Conservation (phyloP, 768 basidiomycete genomes). For the Lanmaoa pseudosensibilis region DNA sequence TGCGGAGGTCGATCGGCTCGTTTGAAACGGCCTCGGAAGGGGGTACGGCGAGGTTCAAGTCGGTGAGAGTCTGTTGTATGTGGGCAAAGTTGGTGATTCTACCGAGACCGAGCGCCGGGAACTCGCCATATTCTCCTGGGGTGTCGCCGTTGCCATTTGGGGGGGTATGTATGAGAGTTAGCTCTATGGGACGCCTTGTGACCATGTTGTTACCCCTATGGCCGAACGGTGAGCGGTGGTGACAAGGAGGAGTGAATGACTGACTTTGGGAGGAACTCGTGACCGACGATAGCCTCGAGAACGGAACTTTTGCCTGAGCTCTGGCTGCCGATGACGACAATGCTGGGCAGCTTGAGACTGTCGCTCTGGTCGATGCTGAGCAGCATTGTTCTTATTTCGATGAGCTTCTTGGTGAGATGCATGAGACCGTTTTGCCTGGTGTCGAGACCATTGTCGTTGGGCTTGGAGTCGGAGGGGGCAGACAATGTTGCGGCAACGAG, state of each 20-base stretch:
- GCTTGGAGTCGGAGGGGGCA: slow-evolving; percentile 57
- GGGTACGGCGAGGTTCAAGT: slow-evolving; percentile 93
- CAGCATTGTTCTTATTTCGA: slow-evolving; percentile 94
- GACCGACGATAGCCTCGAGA: slow-evolving; percentile 94
- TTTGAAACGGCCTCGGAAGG: slow-evolving; percentile 88
- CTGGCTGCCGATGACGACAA: slow-evolving; percentile 98
- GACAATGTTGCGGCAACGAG: slow-evolving; percentile 78
- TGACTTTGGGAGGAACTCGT: slow-evolving; percentile 97
- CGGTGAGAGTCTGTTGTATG: slow-evolving; percentile 90
- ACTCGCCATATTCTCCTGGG: slow-evolving; percentile 86
- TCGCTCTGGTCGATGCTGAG: slow-evolving; percentile 96
- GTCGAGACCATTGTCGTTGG: slow-evolving; percentile 38
- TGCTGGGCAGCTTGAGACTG: slow-evolving; percentile 90
- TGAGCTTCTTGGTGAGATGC: slow-evolving; percentile 91
- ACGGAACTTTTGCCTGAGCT: slow-evolving; percentile 99
- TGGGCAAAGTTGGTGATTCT: slow-evolving; percentile 89
- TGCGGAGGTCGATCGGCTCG: slow-evolving; percentile 94
- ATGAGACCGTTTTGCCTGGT: slow-evolving; percentile 79
- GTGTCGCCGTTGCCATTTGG: slow-evolving; percentile 47
- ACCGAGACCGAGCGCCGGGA: slow-evolving; percentile 85
- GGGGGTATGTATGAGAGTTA: slow-evolving; percentile 94
- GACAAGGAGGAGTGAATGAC: slow-evolving; percentile 32
- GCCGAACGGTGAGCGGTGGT: neutral
- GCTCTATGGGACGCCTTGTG: slow-evolving; percentile 95
- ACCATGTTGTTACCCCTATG: slow-evolving; percentile 98